phyloP scores from a whole-genome alignment of 2,329 filamentous ascomycete species.

The Paraphaeosphaeria sporulosa region DNA sequence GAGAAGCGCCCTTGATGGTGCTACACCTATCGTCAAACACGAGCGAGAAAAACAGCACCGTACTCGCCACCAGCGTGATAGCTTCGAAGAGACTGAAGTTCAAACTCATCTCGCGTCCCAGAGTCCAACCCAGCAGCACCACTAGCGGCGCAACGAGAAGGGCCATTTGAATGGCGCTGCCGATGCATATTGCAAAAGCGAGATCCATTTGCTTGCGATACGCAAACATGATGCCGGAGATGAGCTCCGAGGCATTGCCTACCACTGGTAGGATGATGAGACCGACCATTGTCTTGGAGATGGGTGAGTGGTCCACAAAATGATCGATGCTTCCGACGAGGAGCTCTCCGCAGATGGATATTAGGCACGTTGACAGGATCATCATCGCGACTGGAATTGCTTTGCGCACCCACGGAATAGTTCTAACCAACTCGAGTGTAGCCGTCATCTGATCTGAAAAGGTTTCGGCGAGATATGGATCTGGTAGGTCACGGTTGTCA shows the following conservation, averaged over 20 bases:
- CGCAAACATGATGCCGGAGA: conserved; percentile 63
- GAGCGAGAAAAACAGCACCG: too few species aligned
- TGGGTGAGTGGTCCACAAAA: conserved; percentile 53
- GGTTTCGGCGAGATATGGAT: neutral
- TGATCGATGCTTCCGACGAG: conserved; percentile 64
- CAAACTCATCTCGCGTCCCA: conserved; percentile 69
- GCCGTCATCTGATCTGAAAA: neutral
- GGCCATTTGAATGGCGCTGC: conserved; percentile 67
- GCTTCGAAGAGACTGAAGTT: conserved; percentile 84
- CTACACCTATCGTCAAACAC: too few species aligned
- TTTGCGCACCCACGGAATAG: conserved; percentile 11
- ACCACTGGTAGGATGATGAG: conserved; percentile 68
- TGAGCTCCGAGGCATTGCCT: conserved; percentile 68
- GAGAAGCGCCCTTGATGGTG: too few species aligned
- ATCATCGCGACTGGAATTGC: conserved; percentile 49
- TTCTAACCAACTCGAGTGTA: neutral
- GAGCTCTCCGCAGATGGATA: conserved; percentile 73
- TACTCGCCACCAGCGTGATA: too few species aligned
- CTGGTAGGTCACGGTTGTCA: conserved; percentile 2
- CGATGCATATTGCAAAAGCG: conserved; percentile 66
- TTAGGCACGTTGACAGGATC: conserved; percentile 71
- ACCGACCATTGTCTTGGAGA: conserved; percentile 66
- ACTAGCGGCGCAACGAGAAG: conserved; percentile 64
- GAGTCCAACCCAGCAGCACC: conserved; percentile 66
- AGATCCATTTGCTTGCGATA: conserved; percentile 70